Percentiles rank a stretch among this genome's conserved stretches.
Conservation (phyloP, 768 basidiomycete genomes). For the Naganishia kalamii region DNA sequence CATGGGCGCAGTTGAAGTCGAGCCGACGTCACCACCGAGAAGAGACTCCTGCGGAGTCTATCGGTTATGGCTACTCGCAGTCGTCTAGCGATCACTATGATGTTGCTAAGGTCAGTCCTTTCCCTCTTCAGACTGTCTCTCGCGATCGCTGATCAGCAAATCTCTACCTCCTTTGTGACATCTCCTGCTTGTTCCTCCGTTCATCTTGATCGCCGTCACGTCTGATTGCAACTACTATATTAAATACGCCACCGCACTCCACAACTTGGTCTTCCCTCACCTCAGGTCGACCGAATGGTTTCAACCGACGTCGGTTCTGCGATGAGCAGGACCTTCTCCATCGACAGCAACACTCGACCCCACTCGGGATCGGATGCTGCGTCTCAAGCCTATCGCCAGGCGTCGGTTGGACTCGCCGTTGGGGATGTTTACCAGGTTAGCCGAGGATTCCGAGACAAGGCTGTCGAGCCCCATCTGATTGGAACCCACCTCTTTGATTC, state of each 20-base stretch:
- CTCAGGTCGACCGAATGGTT: constrained; percentile 14
- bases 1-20: constrained; percentile 2
- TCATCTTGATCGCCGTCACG: background rate
- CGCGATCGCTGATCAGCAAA: background rate
- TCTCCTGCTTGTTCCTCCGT: background rate
- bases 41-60: constrained; percentile 6
- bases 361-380: background rate
- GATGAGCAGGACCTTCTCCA: constrained; percentile 15
- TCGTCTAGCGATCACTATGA: constrained; percentile 8
- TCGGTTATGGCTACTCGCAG: background rate
- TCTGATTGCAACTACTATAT: background rate
- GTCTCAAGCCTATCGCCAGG: background rate
- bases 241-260: background rate
- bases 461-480: constrained; percentile 6
- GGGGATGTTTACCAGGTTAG: constrained; percentile 13
- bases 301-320: constrained; percentile 6
- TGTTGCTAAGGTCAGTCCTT: constrained; percentile 3
- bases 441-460: background rate
- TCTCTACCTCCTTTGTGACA: background rate
- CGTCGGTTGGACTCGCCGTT: background rate
- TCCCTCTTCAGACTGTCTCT: too few relatives aligned
- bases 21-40: constrained; percentile 1
- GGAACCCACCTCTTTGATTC: constrained; percentile 4
- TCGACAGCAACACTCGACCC: constrained; percentile 6
- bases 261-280: background rate